Base-by-base conservation (phyloP, 2,329 filamentous ascomycete genomes). In the Allantophomopsis cytisporea region DNA sequence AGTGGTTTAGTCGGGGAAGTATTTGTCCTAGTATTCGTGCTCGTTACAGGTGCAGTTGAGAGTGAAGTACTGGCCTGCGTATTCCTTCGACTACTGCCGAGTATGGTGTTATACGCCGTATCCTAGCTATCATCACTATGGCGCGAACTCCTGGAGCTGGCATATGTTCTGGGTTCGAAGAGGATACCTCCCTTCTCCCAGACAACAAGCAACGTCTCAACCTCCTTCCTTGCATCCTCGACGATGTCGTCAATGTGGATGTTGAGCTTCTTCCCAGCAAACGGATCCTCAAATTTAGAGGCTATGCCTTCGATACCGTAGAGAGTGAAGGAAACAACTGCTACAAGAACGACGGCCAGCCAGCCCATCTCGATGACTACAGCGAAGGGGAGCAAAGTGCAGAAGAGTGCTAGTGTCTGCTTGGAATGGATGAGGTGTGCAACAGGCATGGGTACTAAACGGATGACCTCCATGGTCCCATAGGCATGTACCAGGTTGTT, bases 201-300 rank as follows among this genome's bases (percentile, higher is more conserved):
- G 52, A 76, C 73, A 12, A 66, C 63, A 17, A 79, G 50, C 48
- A 78, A 54, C 6, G 74, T 73, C 45, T 66, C 64, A 14, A 74
- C 65, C 55, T 80, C 75, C 31, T 62, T 62, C 43, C 71, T 59
- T 34, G 72, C 61, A 51, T 80, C 76, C 46, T 76, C 73, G 2
- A 73, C 69, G 37, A 80, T 71, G 3, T 71, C 73, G 53, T 80
- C 75, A 66, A 80, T 76, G 51, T 78, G 78, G 56, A 80, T 80
- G 51, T 80, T 75, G 41, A 77, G 78, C 50, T 69, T 66, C 46
- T 77, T 75, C 41, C 75, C 75, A 2, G 76, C 76, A 51, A 80
- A 80, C 1, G 76, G 76, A 51, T 80, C 76, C 51, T 80, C 76
- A 1, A 80, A 59, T 53, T 78, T 51, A 37, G 48, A 45, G n/a